phyloP scores from a whole-genome alignment of 352 stramenopile species.

The Phytopythium cucurbitacearum region DNA sequence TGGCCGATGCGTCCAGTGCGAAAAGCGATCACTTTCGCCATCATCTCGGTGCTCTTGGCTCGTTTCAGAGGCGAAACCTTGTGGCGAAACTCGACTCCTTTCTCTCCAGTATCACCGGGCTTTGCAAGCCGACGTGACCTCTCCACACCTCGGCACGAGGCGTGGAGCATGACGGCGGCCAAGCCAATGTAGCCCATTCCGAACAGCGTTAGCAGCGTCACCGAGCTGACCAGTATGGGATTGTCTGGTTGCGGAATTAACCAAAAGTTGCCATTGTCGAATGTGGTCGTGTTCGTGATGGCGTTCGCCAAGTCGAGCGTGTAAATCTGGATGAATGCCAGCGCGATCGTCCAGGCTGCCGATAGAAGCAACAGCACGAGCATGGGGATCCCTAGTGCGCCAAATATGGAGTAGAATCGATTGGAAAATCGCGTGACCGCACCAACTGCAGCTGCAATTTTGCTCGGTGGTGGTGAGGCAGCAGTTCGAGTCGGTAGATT shows the following conservation, averaged over 20 bases:
- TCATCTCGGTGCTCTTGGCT: background rate
- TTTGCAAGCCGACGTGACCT: background rate
- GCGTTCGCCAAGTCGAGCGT: slow-evolving; percentile 31
- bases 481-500: too few relatives aligned
- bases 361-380: slow-evolving; percentile 32
- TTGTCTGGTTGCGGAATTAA: slow-evolving; percentile 20
- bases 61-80: background rate
- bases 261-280: slow-evolving; percentile 52
- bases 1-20: background rate
- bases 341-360: slow-evolving; percentile 21
- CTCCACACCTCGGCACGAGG: background rate
- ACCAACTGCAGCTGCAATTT: too few relatives aligned
- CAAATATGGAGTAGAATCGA: slow-evolving; percentile 30
- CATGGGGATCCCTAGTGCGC: slow-evolving; percentile 32
- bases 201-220: slow-evolving; percentile 24
- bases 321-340: slow-evolving; percentile 35
- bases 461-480: too few relatives aligned
- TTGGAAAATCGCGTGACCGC: background rate
- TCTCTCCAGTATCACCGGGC: background rate
- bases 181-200: slow-evolving; percentile 27
- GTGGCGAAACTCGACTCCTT: background rate
- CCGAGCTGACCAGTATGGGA: slow-evolving; percentile 15
- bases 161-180: slow-evolving; percentile 26
- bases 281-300: slow-evolving; percentile 29
- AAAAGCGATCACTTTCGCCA: too few relatives aligned